Base-by-base conservation (phyloP, 2,329 filamentous ascomycete genomes). In the Hortaea sp. region DNA sequence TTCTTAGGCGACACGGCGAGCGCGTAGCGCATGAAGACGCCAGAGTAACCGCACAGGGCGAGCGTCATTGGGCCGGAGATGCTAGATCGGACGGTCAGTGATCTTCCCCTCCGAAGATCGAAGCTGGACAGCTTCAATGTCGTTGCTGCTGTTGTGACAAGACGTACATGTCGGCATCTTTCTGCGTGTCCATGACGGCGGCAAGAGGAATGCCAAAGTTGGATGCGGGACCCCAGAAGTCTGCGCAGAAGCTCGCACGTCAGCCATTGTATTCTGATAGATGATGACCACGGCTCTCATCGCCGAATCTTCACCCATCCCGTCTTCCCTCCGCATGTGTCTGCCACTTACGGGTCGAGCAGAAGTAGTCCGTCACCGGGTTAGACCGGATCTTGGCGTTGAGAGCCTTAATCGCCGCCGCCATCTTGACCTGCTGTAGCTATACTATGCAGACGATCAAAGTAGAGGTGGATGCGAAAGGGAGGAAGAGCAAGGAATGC, bases 21-120 rank as follows among this genome's bases (percentile, higher is more conserved):
- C 48, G 79, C 68, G 68, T 82, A 83, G 62, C 79, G 78, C 78
- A 81, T 81, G 69, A 83, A 83, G 48, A 76, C 78, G 41, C 63
- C 76, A 27, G 75, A 76, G 71, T 83, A 83, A 62, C 78, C 61
- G 54, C 72, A 68, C 29, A 83, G 71, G 40, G 79, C 76, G 57
- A 65, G 69, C 47, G 79, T 83, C 77, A 82, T 82, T 53, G 69
- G 68, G 52, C 79, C 79, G 52, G 79, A 82, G 64, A 82, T 82
- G 57, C 79, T 82, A 55, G 59, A 11, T 9, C 13, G 41, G 13
- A 7, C 12, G n/a, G 30, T 48, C 30, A 42, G 41, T 20, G 20
- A 20, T 20, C 20, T 20, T 20, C 20, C 20, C 2, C 20, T 20
- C 20, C 20, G 20, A 20, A 20, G 20, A 20, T 20, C 20, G 20